These are phyloP conservation scores for Rhizoclosmatium sp. DNA, from an alignment of 192 early-diverging fungal genomes.

Conservation along the genomic window DNA sequence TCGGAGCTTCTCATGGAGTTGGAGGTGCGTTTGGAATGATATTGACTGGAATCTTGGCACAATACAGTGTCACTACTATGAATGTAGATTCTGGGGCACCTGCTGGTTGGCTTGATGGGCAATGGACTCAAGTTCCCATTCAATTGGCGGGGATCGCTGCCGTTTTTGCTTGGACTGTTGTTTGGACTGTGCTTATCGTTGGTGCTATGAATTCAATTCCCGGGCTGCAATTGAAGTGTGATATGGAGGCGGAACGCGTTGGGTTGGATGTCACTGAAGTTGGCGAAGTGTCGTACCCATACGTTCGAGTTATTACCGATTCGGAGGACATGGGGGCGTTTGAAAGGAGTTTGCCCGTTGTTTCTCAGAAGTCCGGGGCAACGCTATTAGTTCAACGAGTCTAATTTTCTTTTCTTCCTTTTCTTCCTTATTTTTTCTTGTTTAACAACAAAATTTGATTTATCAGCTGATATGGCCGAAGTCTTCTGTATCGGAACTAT, in stretches of 20 bases:
- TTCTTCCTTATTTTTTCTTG: too few relatives aligned
- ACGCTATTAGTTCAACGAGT: too few relatives aligned
- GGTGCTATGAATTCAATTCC: slow-evolving; percentile 76
- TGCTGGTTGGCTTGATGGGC: slow-evolving; percentile 82
- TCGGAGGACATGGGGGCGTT: background rate
- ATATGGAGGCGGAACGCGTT: slow-evolving; percentile 73
- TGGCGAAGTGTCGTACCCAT: slow-evolving; percentile 75
- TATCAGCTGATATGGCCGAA: slow-evolving; percentile 52
- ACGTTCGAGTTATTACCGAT: background rate
- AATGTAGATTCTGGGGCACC: slow-evolving; percentile 63
- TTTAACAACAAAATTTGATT: too few relatives aligned
- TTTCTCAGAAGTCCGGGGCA: too few relatives aligned
- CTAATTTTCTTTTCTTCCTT: too few relatives aligned
- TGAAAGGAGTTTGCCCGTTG: too few relatives aligned
- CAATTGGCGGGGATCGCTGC: slow-evolving; percentile 78
- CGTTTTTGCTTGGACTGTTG: slow-evolving; percentile 80
- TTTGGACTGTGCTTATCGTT: slow-evolving; percentile 76
- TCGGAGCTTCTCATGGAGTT: slow-evolving; percentile 84
- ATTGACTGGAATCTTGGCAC: slow-evolving; percentile 88
- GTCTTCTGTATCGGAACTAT: slow-evolving; percentile 57
- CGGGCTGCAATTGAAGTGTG: slow-evolving; percentile 64
- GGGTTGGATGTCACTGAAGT: slow-evolving; percentile 85
- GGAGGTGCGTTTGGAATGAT: slow-evolving; percentile 83
- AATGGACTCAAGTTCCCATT: slow-evolving; percentile 80
- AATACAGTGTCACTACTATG: slow-evolving; percentile 71